Base-by-base conservation (phyloP, 2,329 filamentous ascomycete genomes). In the Fusarium staphyleae region DNA sequence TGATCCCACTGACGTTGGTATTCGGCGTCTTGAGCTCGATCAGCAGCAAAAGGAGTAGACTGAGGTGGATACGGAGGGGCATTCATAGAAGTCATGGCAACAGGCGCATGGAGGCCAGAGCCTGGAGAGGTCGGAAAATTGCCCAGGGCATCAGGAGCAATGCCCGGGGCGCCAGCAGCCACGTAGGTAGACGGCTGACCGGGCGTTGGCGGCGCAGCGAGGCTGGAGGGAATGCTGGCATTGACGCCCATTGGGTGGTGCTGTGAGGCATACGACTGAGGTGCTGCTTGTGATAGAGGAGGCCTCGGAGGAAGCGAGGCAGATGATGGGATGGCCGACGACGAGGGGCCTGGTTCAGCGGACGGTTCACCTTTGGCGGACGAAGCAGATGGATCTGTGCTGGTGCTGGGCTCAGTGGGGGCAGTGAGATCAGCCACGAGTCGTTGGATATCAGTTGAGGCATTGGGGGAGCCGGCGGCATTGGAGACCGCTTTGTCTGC, bases 1-100 rank as follows among this genome's bases (percentile, higher is more conserved):
- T 82, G 79, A 51, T 92, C 88, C 75, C 90, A 93, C 41, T 81
- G 79, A 65, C 83, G 82, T 68, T 90, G 86, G 48, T 83, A 80
- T 51, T 87, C 74, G 58, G 65, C 60, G 50, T 72, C 81, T 60
- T 72, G 66, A 49, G 60, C 52, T 60, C 64, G 63, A 60, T 72
- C 67, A 65, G 60, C 52, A 62, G 65, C 60, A 62, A 62, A 65
- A 28, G 63, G 64, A 42, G 62, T 52, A 29, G 66, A 60, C 22
- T 71, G 68, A 52, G 66, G 54, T 55, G 73, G 63, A 55, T 70
- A 70, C 49, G 71, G 58, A 58, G 68, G 62, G 39, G 67, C 61
- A 65, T 62, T 73, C 61, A 73, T 59, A 48, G 66, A 69, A 13
- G 67, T 61, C 19, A 68, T 61, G 45, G 66, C 64, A 44, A 61